A percentile compares a stretch with the other conserved stretches of the same genome.
phyloP scores from a whole-genome alignment of 1,139 yeast genomes.

The Lodderomyces jiufengensis region DNA sequence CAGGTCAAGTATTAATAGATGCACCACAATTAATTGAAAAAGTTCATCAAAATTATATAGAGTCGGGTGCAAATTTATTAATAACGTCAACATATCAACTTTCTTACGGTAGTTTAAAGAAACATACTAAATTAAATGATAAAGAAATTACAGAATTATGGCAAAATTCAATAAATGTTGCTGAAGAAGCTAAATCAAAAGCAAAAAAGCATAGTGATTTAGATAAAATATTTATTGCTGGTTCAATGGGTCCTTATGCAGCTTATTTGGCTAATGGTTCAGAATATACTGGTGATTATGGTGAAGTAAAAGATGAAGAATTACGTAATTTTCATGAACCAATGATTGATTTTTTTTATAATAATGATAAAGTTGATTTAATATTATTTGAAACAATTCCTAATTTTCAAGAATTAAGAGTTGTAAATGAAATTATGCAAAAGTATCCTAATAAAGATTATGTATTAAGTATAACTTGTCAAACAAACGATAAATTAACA shows the following conservation, averaged over 20 bases:
- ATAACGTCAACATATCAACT: slow-evolving; percentile 66
- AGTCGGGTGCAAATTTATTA: slow-evolving; percentile 53
- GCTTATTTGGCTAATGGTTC: slow-evolving; percentile 62
- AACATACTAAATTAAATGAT: slow-evolving; percentile 25
- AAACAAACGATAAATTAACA: slow-evolving; percentile 19
- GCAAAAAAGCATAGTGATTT: slow-evolving; percentile 13
- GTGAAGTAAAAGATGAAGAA: slow-evolving; percentile 22
- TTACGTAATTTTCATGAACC: slow-evolving; percentile 48
- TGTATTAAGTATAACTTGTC: slow-evolving; percentile 26
- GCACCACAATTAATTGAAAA: slow-evolving; percentile 43
- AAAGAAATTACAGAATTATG: slow-evolving; percentile 27
- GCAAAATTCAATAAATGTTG: slow-evolving; percentile 30
- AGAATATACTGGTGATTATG: slow-evolving; percentile 66
- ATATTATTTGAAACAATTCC: slow-evolving; percentile 71
- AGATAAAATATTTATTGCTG: slow-evolving; percentile 33
- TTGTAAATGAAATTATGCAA: slow-evolving; percentile 23
- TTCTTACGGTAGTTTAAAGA: slow-evolving; percentile 37
- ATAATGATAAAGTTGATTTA: slow-evolving; percentile 41
- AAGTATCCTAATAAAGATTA: slow-evolving; percentile 22
- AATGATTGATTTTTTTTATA: slow-evolving; percentile 37
- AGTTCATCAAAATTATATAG: slow-evolving; percentile 51
- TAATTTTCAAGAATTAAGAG: slow-evolving; percentile 44
- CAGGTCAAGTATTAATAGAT: slow-evolving; percentile 51
- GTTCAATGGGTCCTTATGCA: slow-evolving; percentile 74
- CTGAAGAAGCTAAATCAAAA: slow-evolving; percentile 24